Evolutionary conservation across 2,329 filamentous ascomycete species (phyloP).

Genomic region (Diaporthe ampelina): DNA sequence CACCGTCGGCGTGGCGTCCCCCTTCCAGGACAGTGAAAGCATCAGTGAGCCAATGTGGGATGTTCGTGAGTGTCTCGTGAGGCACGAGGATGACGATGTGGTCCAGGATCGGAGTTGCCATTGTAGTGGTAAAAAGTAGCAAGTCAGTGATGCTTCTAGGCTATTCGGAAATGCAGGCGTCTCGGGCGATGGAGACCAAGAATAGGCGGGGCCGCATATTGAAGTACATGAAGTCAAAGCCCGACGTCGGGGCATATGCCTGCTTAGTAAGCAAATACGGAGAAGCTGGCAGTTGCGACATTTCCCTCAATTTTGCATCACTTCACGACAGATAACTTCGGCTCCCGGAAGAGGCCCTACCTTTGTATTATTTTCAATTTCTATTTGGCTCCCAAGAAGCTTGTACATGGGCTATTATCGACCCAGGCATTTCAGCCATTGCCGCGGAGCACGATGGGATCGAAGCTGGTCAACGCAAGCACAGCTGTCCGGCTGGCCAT

Average conservation of each 20-base stretch:
- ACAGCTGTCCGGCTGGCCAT: too few relatives aligned
- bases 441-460: too few relatives aligned
- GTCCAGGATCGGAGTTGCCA: constrained; percentile 60
- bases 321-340: background rate
- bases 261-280: constrained; percentile 7
- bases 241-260: background rate
- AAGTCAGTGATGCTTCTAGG: background rate
- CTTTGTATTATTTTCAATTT: too few relatives aligned
- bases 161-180: background rate
- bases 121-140: background rate
- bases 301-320: background rate
- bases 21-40: constrained; percentile 71
- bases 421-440: too few relatives aligned
- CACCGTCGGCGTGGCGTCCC: constrained; percentile 71
- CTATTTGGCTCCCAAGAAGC: too few relatives aligned
- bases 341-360: background rate
- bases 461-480: too few relatives aligned
- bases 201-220: background rate
- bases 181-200: background rate
- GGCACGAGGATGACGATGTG: constrained; percentile 76
- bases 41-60: constrained; percentile 64
- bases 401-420: too few relatives aligned
- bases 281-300: constrained; percentile 12
- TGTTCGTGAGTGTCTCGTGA: constrained; percentile 58
- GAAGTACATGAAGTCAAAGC: background rate